Evolutionary conservation across 73 alveolate species (phyloP).

Genomic region (Urostyla sp.): DNA sequence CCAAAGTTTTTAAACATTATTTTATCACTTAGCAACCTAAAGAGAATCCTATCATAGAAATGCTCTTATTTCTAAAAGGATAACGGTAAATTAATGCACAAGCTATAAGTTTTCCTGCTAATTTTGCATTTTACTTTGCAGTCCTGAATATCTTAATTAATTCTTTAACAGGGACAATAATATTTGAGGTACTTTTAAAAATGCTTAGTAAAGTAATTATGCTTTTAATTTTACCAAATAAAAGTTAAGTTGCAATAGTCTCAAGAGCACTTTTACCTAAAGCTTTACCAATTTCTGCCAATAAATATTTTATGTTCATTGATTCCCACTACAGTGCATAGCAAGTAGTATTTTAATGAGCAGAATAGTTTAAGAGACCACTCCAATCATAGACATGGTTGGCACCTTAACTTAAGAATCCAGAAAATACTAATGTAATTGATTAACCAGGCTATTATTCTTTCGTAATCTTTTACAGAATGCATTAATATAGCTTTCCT

Average conservation of each 20-base stretch:
- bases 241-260: background rate
- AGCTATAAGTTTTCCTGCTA: conserved; percentile 8
- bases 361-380: background rate
- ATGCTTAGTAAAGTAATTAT: background rate
- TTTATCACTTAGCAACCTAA: conserved; percentile 11
- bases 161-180: background rate
- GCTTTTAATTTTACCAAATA: background rate
- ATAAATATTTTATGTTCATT: background rate
- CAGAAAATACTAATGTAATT: conserved; percentile 5
- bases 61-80: conserved; percentile 9
- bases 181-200: background rate
- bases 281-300: background rate
- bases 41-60: conserved; percentile 15
- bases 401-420: conserved; percentile 18
- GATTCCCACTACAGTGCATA: conserved; percentile 19
- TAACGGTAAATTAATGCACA: background rate
- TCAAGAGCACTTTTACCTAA: background rate
- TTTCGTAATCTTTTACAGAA: no score
- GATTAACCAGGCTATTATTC: no score
- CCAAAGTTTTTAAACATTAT: background rate
- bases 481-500: no score
- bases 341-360: background rate
- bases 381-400: conserved; percentile 1
- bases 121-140: conserved; percentile 11
- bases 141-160: background rate